Conservation (phyloP, 441 rosid genomes). For the Gossypium laxum region DNA sequence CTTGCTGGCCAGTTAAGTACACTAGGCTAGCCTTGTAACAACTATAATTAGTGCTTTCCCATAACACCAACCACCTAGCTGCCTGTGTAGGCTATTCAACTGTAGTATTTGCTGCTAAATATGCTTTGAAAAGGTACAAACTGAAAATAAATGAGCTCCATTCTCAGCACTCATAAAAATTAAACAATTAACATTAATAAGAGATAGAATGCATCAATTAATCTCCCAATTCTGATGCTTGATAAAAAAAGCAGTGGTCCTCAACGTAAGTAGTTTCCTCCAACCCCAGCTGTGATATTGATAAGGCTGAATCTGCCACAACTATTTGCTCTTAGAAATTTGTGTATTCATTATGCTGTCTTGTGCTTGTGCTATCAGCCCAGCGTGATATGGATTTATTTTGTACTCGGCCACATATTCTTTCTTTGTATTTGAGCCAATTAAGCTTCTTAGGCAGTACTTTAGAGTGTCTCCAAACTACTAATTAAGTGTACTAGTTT, state of each 20-base stretch:
- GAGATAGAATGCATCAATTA: neutral
- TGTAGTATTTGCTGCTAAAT: neutral
- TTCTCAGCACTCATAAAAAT: neutral
- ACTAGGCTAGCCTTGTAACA: neutral
- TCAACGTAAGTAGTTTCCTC: neutral
- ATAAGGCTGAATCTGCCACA: neutral
- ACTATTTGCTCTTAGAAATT: neutral
- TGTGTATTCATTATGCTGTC: slow-evolving; percentile 2
- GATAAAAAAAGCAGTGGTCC: neutral
- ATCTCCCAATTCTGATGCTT: neutral
- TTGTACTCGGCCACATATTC: neutral
- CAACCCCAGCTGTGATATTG: neutral
- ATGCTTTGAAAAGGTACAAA: neutral
- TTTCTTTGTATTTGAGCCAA: neutral
- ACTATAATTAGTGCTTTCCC: neutral
- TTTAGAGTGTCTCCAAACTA: slow-evolving; percentile 1
- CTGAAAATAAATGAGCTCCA: neutral
- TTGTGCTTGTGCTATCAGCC: neutral
- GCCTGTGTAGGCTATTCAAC: neutral
- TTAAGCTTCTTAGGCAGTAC: neutral
- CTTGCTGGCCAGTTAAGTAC: neutral
- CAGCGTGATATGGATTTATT: neutral
- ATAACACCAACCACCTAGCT: neutral
- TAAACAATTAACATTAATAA: neutral
- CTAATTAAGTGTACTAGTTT: neutral